Evolutionary conservation across 176 grass and related monocot genomes (phyloP).

Genomic region (sorghum (Sorghum bicolor)): DNA sequence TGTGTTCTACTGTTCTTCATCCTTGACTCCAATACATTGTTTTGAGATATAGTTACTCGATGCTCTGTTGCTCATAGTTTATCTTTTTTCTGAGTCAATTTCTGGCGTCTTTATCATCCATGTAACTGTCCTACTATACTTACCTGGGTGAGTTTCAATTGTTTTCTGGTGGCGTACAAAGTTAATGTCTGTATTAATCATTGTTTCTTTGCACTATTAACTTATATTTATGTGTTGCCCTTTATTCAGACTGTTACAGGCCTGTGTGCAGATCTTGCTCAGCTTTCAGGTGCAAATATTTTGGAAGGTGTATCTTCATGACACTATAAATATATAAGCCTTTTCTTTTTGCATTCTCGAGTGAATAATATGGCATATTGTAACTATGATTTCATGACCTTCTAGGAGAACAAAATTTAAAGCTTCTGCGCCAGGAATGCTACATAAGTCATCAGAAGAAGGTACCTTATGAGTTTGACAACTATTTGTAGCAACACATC

Average conservation of each 20-base stretch:
- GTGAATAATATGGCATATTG: neutral
- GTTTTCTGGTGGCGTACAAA: neutral
- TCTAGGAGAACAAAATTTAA: slow-evolving; percentile 48
- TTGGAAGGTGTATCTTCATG: slow-evolving; percentile 48
- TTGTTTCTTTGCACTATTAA: slow-evolving; percentile 34
- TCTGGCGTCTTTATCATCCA: neutral
- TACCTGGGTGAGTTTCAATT: neutral
- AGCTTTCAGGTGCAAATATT: slow-evolving; percentile 57
- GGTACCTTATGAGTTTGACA: slow-evolving; percentile 1
- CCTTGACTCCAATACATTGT: neutral
- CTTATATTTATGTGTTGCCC: slow-evolving; percentile 9
- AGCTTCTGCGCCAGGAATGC: slow-evolving; percentile 39
- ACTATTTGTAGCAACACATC: neutral
- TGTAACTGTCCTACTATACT: slow-evolving; percentile 11
- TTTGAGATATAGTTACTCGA: neutral
- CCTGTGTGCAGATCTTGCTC: slow-evolving; percentile 52
- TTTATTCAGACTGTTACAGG: slow-evolving; percentile 49
- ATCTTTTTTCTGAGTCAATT: neutral
- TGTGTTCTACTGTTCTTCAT: neutral
- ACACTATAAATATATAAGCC: neutral
- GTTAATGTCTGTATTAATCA: slow-evolving; percentile 6
- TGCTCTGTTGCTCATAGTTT: neutral
- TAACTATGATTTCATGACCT: slow-evolving; percentile 20
- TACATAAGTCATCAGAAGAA: slow-evolving; percentile 54
- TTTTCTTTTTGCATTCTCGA: neutral